A percentile compares a stretch with the other conserved stretches of the same genome.
These are phyloP conservation scores for Boletus rufocinnamomeus DNA, from an alignment of 768 basidiomycete species.

Conservation along the genomic window DNA sequence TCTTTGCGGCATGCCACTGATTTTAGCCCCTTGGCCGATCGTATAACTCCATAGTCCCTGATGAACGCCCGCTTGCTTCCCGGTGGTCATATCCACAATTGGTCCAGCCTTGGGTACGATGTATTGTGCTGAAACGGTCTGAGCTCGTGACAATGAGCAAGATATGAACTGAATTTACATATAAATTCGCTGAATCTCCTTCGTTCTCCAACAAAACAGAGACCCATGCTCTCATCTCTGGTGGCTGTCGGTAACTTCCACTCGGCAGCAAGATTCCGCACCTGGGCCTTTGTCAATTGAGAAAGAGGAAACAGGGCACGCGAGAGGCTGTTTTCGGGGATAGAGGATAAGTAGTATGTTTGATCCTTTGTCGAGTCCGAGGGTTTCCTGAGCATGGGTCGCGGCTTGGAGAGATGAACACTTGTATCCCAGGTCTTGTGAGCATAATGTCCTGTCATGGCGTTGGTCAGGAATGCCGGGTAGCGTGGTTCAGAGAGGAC, in stretches of 20 bases:
- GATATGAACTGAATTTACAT: conserved; percentile 44
- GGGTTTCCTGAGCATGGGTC: conserved; percentile 56
- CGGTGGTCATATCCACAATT: conserved; percentile 60
- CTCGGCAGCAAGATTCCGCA: conserved; percentile 67
- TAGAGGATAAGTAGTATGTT: conserved; percentile 85
- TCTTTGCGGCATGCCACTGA: conserved; percentile 59
- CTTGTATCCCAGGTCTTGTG: conserved; percentile 54
- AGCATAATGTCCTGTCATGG: conserved; percentile 78
- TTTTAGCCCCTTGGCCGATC: conserved; percentile 75
- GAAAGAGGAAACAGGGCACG: conserved; percentile 83
- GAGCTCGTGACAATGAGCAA: neutral
- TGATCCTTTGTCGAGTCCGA: conserved; percentile 79
- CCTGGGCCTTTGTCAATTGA: conserved; percentile 62
- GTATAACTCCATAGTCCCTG: conserved; percentile 83
- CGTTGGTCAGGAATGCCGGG: neutral
- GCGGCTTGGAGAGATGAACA: conserved; percentile 19
- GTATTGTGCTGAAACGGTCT: conserved; percentile 63
- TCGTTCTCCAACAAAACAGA: conserved; percentile 92
- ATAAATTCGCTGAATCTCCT: conserved; percentile 71
- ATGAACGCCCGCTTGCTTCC: conserved; percentile 60
- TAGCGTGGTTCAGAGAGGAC: neutral
- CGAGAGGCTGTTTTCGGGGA: conserved; percentile 63
- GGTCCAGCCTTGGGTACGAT: conserved; percentile 67
- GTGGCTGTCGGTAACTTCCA: conserved; percentile 70
- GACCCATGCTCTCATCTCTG: conserved; percentile 86